Percentiles rank a stretch among this genome's conserved stretches.
phyloP scores from a whole-genome alignment of 768 basidiomycete species.

The Lanmaoa rubissima region DNA sequence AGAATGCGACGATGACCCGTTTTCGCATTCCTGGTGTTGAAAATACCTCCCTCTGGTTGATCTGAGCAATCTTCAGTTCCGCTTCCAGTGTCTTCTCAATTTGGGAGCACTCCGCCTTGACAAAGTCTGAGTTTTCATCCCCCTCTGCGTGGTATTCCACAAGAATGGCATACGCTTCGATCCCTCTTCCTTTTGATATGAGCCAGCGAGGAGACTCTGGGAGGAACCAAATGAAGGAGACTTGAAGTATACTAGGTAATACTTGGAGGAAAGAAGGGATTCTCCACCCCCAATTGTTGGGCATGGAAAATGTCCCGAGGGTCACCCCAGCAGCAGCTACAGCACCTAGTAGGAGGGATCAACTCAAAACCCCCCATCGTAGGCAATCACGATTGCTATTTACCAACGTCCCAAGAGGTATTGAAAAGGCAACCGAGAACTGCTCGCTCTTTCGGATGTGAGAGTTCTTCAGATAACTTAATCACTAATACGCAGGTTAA shows the following conservation, averaged over 20 bases:
- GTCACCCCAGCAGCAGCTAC: conserved; percentile 49
- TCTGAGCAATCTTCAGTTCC: too few species aligned
- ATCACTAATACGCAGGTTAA: too few species aligned
- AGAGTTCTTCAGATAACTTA: conserved; percentile 12
- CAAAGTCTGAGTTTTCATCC: too few species aligned
- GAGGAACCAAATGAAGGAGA: conserved; percentile 54
- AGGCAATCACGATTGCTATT: neutral
- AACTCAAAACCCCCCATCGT: neutral
- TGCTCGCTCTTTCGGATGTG: conserved; percentile 24
- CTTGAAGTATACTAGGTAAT: conserved; percentile 51
- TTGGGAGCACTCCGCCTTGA: too few species aligned
- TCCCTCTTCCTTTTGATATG: too few species aligned
- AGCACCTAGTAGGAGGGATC: conserved; percentile 15
- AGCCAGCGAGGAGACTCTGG: conserved; percentile 70
- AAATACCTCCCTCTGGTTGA: too few species aligned
- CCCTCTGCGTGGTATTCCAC: too few species aligned
- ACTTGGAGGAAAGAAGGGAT: conserved; percentile 61
- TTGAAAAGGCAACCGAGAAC: conserved; percentile 14
- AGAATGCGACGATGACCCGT: too few species aligned
- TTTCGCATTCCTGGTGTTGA: too few species aligned
- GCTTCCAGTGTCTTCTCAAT: too few species aligned
- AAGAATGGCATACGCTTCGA: too few species aligned
- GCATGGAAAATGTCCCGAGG: conserved; percentile 61
- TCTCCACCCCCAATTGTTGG: conserved; percentile 64
- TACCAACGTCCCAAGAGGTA: conserved; percentile 12